Base-by-base conservation (phyloP, 1,139 yeast genomes). In the Wickerhamiella pararugosa region DNA sequence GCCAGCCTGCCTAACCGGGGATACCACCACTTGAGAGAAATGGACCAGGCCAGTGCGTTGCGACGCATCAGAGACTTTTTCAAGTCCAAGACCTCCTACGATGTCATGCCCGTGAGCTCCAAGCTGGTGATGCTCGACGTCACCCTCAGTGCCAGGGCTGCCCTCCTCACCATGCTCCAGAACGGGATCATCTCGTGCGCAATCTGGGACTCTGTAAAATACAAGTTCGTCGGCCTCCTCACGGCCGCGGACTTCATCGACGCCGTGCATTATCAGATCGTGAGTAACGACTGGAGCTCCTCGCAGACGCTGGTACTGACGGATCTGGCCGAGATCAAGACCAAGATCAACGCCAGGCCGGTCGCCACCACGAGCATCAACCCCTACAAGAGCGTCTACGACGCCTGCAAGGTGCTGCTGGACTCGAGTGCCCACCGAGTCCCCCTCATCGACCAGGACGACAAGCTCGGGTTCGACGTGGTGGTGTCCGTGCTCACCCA, bases 131-230 rank as follows among this genome's bases (percentile, higher is more conserved):
- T 92, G 37, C 73, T 92, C 53, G 99, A 92, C 59, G 87, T 97
- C 1, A 76, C 95, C 6, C 66, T 92, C 42, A 66, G 86, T 46
- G 94, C 92, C 37, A 90, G 90, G 62, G 84, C 90, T 57, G 83
- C 96, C 7, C 70, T 92, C 56, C 86, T 86, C 50, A 87, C 92
- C 34, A 66, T 92, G 49, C 67, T 90, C 43, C 98, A 92, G 58
- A 92, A 92, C 60, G 83, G 84, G 57, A 84, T 92, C 54, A 96
- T 92, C 29, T 79, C 93, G 40, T 98, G 98, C 2, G 98, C 99
- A 3, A 67, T 92, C 47, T 92, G 99, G 99, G 83, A 90, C 60
- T 80, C 86, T 46, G 75, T 79, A 56, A 79, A 82, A 5, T 80
- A 94, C 21, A 70, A 83, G 53, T 92, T 90, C 65, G 97, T 97